Evolutionary conservation across 176 grass and related monocot species (phyloP).

Genomic region (Triticum turgidum): DNA sequence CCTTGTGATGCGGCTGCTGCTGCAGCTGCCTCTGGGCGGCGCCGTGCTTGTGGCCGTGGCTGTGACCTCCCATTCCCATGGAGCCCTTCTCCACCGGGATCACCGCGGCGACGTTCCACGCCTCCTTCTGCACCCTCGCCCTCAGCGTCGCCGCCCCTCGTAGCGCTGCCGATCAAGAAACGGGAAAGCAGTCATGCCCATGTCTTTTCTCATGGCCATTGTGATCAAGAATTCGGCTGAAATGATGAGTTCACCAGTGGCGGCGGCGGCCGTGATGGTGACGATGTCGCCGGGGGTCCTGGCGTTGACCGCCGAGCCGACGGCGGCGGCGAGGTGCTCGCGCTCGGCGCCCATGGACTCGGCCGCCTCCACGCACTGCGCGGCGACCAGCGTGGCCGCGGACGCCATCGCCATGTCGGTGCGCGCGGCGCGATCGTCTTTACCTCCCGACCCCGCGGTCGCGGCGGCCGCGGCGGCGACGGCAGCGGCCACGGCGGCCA

Average conservation of each 20-base stretch:
- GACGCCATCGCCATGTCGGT: slow-evolving; percentile 84
- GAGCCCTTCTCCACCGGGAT: slow-evolving; percentile 85
- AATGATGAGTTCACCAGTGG: slow-evolving; percentile 49
- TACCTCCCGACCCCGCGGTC: slow-evolving; percentile 43
- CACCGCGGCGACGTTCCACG: slow-evolving; percentile 80
- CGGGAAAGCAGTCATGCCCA: background rate
- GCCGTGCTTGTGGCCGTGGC: slow-evolving; percentile 22
- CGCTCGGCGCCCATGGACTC: slow-evolving; percentile 85
- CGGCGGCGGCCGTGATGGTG: slow-evolving; percentile 88
- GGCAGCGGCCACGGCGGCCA: slow-evolving; percentile 76
- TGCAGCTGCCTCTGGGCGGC: slow-evolving; percentile 17
- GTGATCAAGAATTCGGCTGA: background rate
- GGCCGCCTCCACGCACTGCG: slow-evolving; percentile 85
- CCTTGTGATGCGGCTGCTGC: slow-evolving; percentile 35
- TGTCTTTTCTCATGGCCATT: background rate
- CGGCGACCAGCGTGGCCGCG: slow-evolving; percentile 86
- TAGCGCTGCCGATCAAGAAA: slow-evolving; percentile 36
- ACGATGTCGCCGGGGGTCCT: slow-evolving; percentile 67
- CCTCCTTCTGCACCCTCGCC: slow-evolving; percentile 78
- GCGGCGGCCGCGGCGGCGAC: slow-evolving; percentile 77
- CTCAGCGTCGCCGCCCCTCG: slow-evolving; percentile 78
- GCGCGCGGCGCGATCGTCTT: slow-evolving; percentile 61
- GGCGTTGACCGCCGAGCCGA: slow-evolving; percentile 79
- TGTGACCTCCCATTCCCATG: slow-evolving; percentile 9
- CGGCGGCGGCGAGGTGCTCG: slow-evolving; percentile 63